Percentiles rank a stretch among this genome's conserved stretches.
Evolutionary conservation across 148 eudicot genomes (phyloP).

Genomic region (Hydrangea macrophylla): DNA sequence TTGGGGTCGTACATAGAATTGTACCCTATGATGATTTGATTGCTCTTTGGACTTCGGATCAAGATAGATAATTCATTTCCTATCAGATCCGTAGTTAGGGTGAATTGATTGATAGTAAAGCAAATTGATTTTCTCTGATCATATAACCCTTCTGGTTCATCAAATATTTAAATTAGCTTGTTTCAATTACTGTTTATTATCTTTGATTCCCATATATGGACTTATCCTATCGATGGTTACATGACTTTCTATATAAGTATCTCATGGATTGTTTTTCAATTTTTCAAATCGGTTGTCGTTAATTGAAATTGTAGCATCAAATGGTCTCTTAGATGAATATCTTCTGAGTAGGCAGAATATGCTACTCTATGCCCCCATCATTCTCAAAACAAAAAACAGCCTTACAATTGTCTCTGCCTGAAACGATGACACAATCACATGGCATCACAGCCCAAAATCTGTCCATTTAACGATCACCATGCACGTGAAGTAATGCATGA

Average conservation of each 20-base stretch:
- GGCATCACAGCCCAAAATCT: constrained; percentile 18
- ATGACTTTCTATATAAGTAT: no score
- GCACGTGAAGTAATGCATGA: constrained; percentile 14
- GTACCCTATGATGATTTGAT: neutral
- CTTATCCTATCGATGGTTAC: neutral
- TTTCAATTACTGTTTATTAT: neutral
- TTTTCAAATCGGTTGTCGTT: no score
- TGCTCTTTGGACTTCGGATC: neutral
- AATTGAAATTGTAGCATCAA: no score
- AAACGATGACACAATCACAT: constrained; percentile 18
- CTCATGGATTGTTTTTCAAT: neutral
- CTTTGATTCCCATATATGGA: neutral
- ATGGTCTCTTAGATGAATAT: neutral
- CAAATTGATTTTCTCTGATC: neutral
- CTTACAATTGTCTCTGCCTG: constrained; percentile 4
- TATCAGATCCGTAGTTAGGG: neutral
- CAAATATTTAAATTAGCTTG: neutral
- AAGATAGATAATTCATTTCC: neutral
- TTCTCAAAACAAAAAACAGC: constrained; percentile 15
- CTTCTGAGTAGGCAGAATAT: neutral
- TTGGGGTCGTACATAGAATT: no score
- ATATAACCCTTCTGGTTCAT: neutral
- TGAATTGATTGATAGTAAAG: neutral
- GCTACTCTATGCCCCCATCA: neutral
- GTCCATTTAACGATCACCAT: neutral